These are phyloP conservation scores for Aureobasidium subglaciale DNA, from an alignment of 2,329 filamentous ascomycete genomes.

Conservation along the genomic window DNA sequence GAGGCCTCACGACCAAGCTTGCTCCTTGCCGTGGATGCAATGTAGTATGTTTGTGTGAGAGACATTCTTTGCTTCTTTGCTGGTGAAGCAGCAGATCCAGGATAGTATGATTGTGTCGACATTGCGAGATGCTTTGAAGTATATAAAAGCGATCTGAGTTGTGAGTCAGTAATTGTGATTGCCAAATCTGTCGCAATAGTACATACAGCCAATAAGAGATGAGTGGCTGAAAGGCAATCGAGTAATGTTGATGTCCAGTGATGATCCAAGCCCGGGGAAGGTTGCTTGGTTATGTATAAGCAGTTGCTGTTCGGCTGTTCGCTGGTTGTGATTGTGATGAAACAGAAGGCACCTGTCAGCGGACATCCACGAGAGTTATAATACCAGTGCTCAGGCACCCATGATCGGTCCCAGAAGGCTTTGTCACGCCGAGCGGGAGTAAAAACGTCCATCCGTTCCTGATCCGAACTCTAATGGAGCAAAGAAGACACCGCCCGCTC, in stretches of 20 bases:
- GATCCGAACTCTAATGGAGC: slow-evolving; percentile 1
- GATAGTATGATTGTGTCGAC: slow-evolving; percentile 35
- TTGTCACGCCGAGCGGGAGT: slow-evolving; percentile 11
- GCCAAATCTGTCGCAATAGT: slow-evolving; percentile 7
- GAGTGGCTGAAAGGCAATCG: slow-evolving; percentile 9
- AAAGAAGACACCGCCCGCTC: background rate
- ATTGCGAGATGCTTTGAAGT: slow-evolving; percentile 39
- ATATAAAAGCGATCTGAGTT: slow-evolving; percentile 5
- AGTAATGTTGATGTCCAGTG: background rate
- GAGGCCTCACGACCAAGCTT: slow-evolving; percentile 94
- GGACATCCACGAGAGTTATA: slow-evolving; percentile 12
- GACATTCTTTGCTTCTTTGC: slow-evolving; percentile 79
- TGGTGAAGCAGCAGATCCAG: slow-evolving; percentile 37
- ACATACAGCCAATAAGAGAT: slow-evolving; percentile 13
- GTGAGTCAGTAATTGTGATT: slow-evolving; percentile 17
- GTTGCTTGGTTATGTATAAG: background rate
- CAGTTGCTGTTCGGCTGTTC: background rate
- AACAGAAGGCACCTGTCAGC: slow-evolving; percentile 10
- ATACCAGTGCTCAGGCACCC: slow-evolving; percentile 12
- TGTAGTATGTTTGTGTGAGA: slow-evolving; percentile 96
- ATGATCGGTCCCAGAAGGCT: slow-evolving; percentile 1
- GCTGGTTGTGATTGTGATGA: slow-evolving; percentile 15
- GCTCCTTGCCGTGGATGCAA: slow-evolving; percentile 89
- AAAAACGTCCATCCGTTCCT: slow-evolving; percentile 8
- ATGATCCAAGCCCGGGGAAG: slow-evolving; percentile 6